Evolutionary conservation across 352 stramenopile genomes (phyloP), one percentile per base, ranked within the genome.

Genomic region (Pythium apleroticum): DNA sequence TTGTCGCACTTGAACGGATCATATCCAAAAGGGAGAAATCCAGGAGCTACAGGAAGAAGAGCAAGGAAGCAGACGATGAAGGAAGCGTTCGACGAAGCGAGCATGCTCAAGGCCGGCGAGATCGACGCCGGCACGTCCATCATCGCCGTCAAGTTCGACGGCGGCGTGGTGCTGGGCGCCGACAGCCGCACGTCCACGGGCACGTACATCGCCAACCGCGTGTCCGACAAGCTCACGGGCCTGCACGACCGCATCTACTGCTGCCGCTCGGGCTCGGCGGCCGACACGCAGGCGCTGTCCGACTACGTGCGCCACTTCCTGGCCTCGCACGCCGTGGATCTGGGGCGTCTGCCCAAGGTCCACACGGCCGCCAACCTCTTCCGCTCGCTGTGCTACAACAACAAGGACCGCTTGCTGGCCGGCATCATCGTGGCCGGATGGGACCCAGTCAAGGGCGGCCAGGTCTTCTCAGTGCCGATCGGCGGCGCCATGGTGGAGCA

Each of bases 361-460:
- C 97, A 98, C 74, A 98, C 96, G 24, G 97, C 97, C n/a, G 96
- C 97, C 22, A 98, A 98, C 76, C 77, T 99, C 41, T 98, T 98
- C 78, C 81, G 89, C 35, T 91, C 87, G 66, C 84, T 99, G 54
- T 98, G 95, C 77, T 99, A 99, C 81, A 84, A 97, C 67, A 99
- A 99, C 88, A 99, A 99, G 77, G 97, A 99, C 76, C 85, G 93
- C 28, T 67, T 95, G 70, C 81, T 96, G 55, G 93, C 91, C 0
- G 97, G 97, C 46, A 98, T 99, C 66, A 99, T 99, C 77, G 92
- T 99, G 43, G 97, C 94, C 14, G 98, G 98, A 22, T 99, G 95
- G 90, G 97, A 99, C 84, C 81, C 89, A 0, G 92, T 99, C 35
- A 93, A 98, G 65, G 96, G 96, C 58, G 97, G 97, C 17, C 84